These are phyloP conservation scores for Lepiota brunneoincarnata DNA, from an alignment of 768 basidiomycete species.

Conservation along the genomic window DNA sequence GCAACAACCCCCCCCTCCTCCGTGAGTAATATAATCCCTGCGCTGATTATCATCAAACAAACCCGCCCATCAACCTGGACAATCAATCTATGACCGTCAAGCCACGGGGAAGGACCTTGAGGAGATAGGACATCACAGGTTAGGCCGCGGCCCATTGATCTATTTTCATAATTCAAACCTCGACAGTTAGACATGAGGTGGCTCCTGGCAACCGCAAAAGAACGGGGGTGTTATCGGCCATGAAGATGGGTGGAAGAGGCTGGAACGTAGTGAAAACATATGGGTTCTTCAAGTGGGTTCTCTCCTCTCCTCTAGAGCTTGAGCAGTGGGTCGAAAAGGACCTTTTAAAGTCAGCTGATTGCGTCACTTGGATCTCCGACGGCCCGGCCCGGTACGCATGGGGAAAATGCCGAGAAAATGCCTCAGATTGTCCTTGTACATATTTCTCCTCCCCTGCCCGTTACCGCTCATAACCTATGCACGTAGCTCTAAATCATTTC, in stretches of 20 bases:
- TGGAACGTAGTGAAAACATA: background rate
- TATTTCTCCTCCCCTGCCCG: background rate
- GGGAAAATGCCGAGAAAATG: background rate
- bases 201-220: constrained; percentile 45
- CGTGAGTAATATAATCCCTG: constrained; percentile 6
- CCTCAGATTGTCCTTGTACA: background rate
- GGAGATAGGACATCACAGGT: constrained; percentile 8
- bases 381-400: background rate
- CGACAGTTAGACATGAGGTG: constrained; percentile 48
- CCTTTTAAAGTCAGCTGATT: background rate
- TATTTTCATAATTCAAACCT: constrained; percentile 36
- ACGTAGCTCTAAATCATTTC: background rate
- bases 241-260: constrained; percentile 4
- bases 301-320: background rate
- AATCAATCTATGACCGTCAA: constrained; percentile 68
- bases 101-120: constrained; percentile 62
- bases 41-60: constrained; percentile 17
- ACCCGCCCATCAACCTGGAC: constrained; percentile 66
- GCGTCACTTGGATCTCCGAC: background rate
- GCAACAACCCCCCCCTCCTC: no score
- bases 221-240: constrained; percentile 51
- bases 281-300: background rate
- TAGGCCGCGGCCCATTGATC: background rate
- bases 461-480: background rate
- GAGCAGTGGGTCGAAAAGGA: background rate